Conservation (phyloP, 1,139 yeast genomes). For the Pichia sp. region DNA sequence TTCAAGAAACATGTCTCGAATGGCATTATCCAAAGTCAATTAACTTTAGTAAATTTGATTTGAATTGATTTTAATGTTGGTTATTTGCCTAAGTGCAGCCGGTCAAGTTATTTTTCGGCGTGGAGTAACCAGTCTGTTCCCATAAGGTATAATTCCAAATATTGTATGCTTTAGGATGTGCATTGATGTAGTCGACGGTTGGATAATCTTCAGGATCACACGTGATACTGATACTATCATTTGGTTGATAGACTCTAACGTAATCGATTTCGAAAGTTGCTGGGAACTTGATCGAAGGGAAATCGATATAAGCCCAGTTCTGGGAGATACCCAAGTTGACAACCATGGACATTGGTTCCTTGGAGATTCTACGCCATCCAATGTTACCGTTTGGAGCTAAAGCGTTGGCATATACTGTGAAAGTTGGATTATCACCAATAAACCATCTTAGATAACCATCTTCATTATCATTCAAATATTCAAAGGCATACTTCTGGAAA, state of each 20-base stretch:
- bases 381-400: conserved; percentile 58
- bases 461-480: conserved; percentile 62
- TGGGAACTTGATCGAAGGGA: conserved; percentile 53
- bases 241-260: conserved; percentile 60
- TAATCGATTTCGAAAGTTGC: conserved; percentile 47
- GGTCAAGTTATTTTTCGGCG: conserved; percentile 33
- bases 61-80: background rate
- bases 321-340: conserved; percentile 57
- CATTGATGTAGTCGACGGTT: conserved; percentile 49
- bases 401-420: conserved; percentile 45
- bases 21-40: background rate
- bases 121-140: conserved; percentile 35
- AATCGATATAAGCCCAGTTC: conserved; percentile 60
- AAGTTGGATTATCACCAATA: conserved; percentile 52
- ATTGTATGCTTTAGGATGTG: conserved; percentile 45
- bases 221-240: conserved; percentile 38
- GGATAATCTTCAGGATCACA: conserved; percentile 58
- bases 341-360: conserved; percentile 61
- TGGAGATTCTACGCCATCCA: conserved; percentile 55
- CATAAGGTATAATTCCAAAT: conserved; percentile 45
- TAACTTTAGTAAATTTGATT: background rate
- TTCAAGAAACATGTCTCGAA: background rate
- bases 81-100: conserved; percentile 19
- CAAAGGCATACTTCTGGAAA: conserved; percentile 75
- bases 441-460: conserved; percentile 80